Conservation (phyloP, 176 grass and related monocot species). For the Paspalum vaginatum region DNA sequence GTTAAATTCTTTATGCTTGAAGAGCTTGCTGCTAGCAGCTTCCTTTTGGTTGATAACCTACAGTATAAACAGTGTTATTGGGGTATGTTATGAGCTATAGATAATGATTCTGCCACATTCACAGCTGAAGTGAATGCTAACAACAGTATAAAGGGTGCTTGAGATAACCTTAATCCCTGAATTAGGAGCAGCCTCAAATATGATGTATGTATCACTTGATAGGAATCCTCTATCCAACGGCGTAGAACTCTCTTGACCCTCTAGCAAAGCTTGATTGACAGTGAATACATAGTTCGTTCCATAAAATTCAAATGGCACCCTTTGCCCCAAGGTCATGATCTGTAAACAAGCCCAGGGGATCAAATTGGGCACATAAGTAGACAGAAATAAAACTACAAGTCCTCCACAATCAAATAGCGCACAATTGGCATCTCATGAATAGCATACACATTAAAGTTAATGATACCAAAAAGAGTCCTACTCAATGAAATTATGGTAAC, state of each 20-base stretch:
- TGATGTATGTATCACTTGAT: slow-evolving; percentile 84
- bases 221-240: slow-evolving; percentile 81
- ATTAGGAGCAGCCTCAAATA: slow-evolving; percentile 92
- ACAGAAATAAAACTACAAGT: slow-evolving; percentile 14
- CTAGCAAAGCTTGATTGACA: slow-evolving; percentile 88
- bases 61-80: slow-evolving; percentile 33
- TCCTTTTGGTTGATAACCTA: slow-evolving; percentile 95
- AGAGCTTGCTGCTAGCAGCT: slow-evolving; percentile 96
- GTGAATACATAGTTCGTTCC: slow-evolving; percentile 96
- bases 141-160: slow-evolving; percentile 25
- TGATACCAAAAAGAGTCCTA: slow-evolving; percentile 16
- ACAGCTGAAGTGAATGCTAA: slow-evolving; percentile 8
- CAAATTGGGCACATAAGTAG: slow-evolving; percentile 14
- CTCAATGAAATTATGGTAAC: neutral
- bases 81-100: neutral
- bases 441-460: neutral
- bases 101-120: neutral
- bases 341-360: slow-evolving; percentile 40
- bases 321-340: slow-evolving; percentile 93
- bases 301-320: slow-evolving; percentile 90
- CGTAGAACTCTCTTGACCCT: slow-evolving; percentile 81
- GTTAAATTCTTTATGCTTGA: slow-evolving; percentile 97
- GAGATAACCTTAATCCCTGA: slow-evolving; percentile 92
- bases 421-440: neutral
- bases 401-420: neutral